Percentiles rank a stretch among this genome's conserved stretches.
phyloP scores from a whole-genome alignment of 2,329 filamentous ascomycete genomes.

The Fusarium globosum region DNA sequence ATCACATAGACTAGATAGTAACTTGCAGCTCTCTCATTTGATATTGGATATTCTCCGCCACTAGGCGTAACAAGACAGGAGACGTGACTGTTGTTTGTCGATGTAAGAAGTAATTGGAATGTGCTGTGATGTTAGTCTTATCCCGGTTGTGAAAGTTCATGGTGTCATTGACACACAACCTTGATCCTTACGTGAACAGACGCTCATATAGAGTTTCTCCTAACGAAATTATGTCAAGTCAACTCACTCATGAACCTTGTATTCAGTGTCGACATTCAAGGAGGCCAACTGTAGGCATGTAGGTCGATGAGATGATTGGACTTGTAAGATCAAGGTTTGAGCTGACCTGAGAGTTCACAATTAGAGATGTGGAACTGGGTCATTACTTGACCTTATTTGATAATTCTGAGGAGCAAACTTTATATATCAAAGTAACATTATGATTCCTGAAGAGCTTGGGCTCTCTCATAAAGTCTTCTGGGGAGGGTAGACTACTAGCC shows the following conservation, averaged over 20 bases:
- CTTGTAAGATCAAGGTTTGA: not conserved
- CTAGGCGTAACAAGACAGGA: not conserved
- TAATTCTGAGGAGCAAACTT: not conserved
- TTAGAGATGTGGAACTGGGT: not conserved
- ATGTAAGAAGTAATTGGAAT: not conserved
- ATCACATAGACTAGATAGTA: not conserved
- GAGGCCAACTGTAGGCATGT: not conserved
- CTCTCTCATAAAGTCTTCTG: not conserved
- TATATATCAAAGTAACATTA: too few species aligned
- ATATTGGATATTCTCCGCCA: not conserved
- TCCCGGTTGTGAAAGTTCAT: not conserved
- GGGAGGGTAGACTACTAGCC: not conserved
- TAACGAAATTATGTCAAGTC: not conserved
- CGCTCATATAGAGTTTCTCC: not conserved
- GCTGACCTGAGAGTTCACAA: not conserved
- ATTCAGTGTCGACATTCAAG: not conserved
- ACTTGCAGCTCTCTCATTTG: not conserved
- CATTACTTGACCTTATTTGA: not conserved
- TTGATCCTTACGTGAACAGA: not conserved
- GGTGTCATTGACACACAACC: not conserved
- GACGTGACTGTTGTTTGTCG: not conserved
- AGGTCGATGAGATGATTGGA: not conserved
- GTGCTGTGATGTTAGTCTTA: not conserved
- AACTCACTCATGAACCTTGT: not conserved
- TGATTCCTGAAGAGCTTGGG: not conserved